Conservation (phyloP, 2,329 filamentous ascomycete genomes). For the Colletotrichum karsti region DNA sequence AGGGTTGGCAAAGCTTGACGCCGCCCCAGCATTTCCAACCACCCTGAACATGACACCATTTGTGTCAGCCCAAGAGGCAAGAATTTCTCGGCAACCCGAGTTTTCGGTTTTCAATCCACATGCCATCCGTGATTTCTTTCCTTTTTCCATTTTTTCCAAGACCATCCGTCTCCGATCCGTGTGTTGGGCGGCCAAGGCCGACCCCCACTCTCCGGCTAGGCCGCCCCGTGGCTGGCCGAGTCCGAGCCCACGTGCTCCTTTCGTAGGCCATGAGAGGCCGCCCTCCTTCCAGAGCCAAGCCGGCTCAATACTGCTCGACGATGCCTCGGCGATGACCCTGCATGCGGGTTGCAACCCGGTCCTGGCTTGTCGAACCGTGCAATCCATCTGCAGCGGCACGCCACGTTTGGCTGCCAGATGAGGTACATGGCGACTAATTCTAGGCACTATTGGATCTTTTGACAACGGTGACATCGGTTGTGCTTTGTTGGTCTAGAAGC, state of each 20-base stretch:
- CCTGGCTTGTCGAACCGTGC: not conserved
- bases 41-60: not conserved
- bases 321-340: slow-evolving; percentile 1
- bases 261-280: slow-evolving; percentile 21
- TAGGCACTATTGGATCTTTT: slow-evolving; percentile 1
- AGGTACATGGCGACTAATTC: not conserved
- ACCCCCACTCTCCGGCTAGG: slow-evolving; percentile 3
- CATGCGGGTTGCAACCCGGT: not conserved
- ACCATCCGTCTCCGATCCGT: slow-evolving; percentile 1
- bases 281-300: not conserved
- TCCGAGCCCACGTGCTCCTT: slow-evolving; percentile 24
- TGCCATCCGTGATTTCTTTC: not conserved
- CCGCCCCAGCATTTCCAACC: not conserved
- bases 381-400: not conserved
- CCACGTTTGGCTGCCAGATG: slow-evolving; percentile 1
- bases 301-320: not conserved
- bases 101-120: not conserved
- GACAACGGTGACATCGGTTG: not conserved
- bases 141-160: not conserved
- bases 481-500: slow-evolving; percentile 1
- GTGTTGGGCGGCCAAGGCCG: not conserved
- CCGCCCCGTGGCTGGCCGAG: slow-evolving; percentile 1
- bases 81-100: not conserved
- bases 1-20: slow-evolving; percentile 14
- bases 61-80: not conserved